Evolutionary conservation across 768 basidiomycete genomes (phyloP), one percentile per base, ranked within the genome.

Genomic region (Suillus americanus): DNA sequence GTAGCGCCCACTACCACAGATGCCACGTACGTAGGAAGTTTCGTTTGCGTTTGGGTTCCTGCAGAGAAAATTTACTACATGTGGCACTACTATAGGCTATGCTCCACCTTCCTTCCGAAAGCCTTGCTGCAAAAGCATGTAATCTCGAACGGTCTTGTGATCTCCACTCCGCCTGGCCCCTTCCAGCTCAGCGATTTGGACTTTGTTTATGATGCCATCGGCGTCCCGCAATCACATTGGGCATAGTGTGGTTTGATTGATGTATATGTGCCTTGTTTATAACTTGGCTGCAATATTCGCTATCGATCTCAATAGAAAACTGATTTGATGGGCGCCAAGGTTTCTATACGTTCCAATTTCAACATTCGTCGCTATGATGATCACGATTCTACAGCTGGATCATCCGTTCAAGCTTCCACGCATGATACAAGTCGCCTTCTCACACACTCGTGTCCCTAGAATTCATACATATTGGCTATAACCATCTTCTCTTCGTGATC

Each of bases 1-100:
- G 57, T 13, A 59, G 57, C 38, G 57, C 57, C 57, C 38, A 16
- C 46, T 48, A 30, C 57, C 56, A 57, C 23, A 57, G 38, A 41
- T 28, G 57, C 57, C 57, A 59, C 57, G 56, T 57, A 57, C 38
- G 57, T 59, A 59, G 57, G 38, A 59, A 20, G 38, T 59, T 59
- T 41, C 38, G 57, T 41, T 57, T 59, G 57, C 25, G 57, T 59
- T 18, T 59, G 28, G 57, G 57, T 59, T 59, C 25, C 40, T 59
- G 57, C 12, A 59, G 28, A 59, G 57, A 59, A 50, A 41, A 41
- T 59, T 59, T 59, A 13, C 57, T 59, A 41, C 25, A 59, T 54
- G 40, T 41, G 55, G 55, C 33, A 40, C 57, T 38, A 59, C 25
- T 28, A 28, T 38, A 25, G 56, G 25, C 25, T 28, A 41, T 25